phyloP scores from a whole-genome alignment of 2,329 filamentous ascomycete genomes.

The Mycogone perniciosa region DNA sequence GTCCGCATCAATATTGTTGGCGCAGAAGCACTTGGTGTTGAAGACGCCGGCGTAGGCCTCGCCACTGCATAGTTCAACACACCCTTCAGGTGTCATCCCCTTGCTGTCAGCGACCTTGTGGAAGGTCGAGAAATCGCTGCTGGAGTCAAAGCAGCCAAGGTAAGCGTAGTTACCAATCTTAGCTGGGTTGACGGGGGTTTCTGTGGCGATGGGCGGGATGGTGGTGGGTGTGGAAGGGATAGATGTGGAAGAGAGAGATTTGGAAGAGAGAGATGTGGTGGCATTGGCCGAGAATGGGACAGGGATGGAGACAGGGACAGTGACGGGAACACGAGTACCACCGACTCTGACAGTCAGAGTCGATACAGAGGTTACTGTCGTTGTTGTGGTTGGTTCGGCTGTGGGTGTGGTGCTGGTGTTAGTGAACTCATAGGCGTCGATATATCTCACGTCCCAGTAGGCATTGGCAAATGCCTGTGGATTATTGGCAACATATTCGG shows the following conservation, averaged over 20 bases:
- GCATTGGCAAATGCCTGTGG: constrained; percentile 37
- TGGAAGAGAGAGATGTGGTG: background rate
- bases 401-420: background rate
- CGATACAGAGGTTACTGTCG: constrained; percentile 20
- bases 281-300: constrained; percentile 2
- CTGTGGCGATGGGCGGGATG: constrained; percentile 1
- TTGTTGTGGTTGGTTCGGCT: constrained; percentile 22
- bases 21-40: constrained; percentile 40
- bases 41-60: constrained; percentile 35
- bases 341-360: constrained; percentile 23
- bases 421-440: constrained; percentile 38
- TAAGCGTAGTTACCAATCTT: constrained; percentile 28
- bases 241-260: background rate
- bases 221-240: constrained; percentile 9
- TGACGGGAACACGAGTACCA: constrained; percentile 3
- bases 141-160: constrained; percentile 39
- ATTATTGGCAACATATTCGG: constrained; percentile 40
- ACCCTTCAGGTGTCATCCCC: constrained; percentile 35
- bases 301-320: too few relatives aligned
- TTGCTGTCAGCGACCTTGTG: constrained; percentile 20
- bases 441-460: constrained; percentile 50
- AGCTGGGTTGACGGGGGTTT: constrained; percentile 24
- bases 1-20: constrained; percentile 32
- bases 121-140: constrained; percentile 31
- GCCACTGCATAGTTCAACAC: constrained; percentile 31